These are phyloP conservation scores for Angomonas deanei DNA, from an alignment of 208 protist genomes.

Conservation along the genomic window DNA sequence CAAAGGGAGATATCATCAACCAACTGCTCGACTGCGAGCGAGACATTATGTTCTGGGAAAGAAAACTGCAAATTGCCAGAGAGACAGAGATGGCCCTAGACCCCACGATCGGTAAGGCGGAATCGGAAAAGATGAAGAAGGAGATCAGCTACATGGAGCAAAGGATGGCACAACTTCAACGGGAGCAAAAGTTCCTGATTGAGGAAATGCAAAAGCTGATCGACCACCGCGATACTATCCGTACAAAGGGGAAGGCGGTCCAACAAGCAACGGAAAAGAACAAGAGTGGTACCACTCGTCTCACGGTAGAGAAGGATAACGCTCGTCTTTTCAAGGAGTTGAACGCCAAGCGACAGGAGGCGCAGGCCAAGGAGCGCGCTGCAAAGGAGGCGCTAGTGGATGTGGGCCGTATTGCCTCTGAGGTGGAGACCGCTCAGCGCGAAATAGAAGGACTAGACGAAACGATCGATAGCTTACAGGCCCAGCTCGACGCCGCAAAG, in stretches of 20 bases:
- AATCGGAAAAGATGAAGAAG: conserved; percentile 94
- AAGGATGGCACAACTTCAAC: conserved; percentile 84
- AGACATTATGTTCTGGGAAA: conserved; percentile 94
- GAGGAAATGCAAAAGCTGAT: conserved; percentile 94
- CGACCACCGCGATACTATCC: conserved; percentile 89
- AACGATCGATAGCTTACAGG: conserved; percentile 65
- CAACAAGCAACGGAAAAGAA: conserved; percentile 55
- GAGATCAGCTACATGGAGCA: conserved; percentile 95
- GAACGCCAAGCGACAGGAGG: conserved; percentile 80
- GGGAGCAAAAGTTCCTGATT: conserved; percentile 90
- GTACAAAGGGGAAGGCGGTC: conserved; percentile 89
- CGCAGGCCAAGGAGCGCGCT: conserved; percentile 62
- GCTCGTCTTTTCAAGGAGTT: conserved; percentile 83
- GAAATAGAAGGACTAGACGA: conserved; percentile 68
- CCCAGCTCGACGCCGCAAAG: conserved; percentile 38
- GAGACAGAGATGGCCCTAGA: conserved; percentile 95
- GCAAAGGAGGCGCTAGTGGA: conserved; percentile 82
- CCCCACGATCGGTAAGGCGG: conserved; percentile 89
- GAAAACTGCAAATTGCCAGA: conserved; percentile 94
- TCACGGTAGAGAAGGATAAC: conserved; percentile 85
- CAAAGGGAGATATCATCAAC: conserved; percentile 78
- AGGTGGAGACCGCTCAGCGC: conserved; percentile 65
- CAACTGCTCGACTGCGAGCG: conserved; percentile 90
- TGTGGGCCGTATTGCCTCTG: conserved; percentile 67
- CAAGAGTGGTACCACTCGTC: conserved; percentile 57